Base-by-base conservation (phyloP, 2,329 filamentous ascomycete genomes). In the Pseudonectria buxi region DNA sequence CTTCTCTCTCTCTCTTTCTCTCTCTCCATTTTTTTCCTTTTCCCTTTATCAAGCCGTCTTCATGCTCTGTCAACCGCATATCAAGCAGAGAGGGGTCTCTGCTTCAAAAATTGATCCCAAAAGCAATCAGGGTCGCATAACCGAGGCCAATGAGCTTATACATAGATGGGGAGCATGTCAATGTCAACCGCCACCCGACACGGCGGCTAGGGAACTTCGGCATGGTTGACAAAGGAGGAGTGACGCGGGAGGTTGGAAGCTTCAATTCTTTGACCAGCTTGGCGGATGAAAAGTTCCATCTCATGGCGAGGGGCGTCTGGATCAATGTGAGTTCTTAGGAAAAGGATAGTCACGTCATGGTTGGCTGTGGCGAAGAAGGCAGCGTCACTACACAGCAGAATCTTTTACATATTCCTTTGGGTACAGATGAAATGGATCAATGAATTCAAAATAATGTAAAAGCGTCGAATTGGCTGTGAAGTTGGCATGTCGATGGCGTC, bases 351-450 rank as follows among this genome's bases (percentile, higher is more conserved):
- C 29, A 32, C 37, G 33, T 43, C 30, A 36, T 18, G 43, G 45
- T 25, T 31, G 30, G 30, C 41, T 42, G 40, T 37, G 36, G 37
- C 39, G 29, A 41, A 30, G 30, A 37, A 32, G 26, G 35, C 42
- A 38, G 39, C 45, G 46, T 44, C 42, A 30, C 42, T 46, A 49
- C 43, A 48, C 49, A 9, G 18, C 18, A 49, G 48, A 54, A 58
- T 57, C 49, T 58, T 48, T 47, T 57, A 53, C 48, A 55, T 53
- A 51, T 57, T 56, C 50, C 44, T 52, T 59, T 50, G 43, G 47
- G 48, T 59, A 57, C 57, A 60, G 55, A 60, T 54, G 56, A 58
- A 49, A 59, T 52, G 51, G 40, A 54, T 39, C 40, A 54, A 55
- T 39, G 53, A 55, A 43, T 50, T 50, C 39, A 50, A 43, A 39